These are phyloP conservation scores for Akanthomyces dipterigenus DNA, from an alignment of 2,329 filamentous ascomycete species.

Conservation along the genomic window DNA sequence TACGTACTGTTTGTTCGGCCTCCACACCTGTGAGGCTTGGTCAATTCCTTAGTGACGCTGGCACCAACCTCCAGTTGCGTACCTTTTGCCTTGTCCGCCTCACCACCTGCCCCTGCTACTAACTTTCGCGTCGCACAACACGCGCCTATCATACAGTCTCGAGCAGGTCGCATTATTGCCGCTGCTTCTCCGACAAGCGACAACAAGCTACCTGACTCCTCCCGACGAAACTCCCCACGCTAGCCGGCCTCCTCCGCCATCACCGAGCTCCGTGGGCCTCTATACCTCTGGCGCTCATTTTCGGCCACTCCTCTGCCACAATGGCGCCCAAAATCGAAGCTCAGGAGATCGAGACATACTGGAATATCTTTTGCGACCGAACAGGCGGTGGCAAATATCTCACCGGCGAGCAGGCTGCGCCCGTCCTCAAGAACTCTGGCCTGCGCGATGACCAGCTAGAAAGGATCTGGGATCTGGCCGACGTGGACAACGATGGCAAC, in stretches of 20 bases:
- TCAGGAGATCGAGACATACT: conserved; percentile 58
- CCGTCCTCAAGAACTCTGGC: conserved; percentile 57
- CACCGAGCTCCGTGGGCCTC: neutral
- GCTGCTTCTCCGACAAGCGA: neutral
- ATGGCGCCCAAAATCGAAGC: conserved; percentile 58
- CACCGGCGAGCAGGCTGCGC: conserved; percentile 55
- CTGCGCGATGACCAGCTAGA: conserved; percentile 75
- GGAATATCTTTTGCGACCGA: conserved; percentile 56
- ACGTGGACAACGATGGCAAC: conserved; percentile 95
- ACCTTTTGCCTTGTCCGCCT: neutral
- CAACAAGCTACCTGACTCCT: neutral
- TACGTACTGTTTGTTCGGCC: neutral
- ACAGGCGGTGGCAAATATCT: conserved; percentile 54
- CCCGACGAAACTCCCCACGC: neutral
- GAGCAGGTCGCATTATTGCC: neutral
- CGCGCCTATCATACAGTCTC: too few relatives aligned
- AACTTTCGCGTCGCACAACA: neutral
- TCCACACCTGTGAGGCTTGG: conserved; percentile 3
- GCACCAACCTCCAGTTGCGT: conserved; percentile 1
- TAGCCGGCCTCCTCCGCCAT: neutral
- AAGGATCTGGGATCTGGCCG: conserved; percentile 91
- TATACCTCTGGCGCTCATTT: neutral
- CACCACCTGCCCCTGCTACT: neutral
- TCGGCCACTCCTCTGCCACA: conserved; percentile 18
- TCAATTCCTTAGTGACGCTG: conserved; percentile 1